Conservation (phyloP, 805 yeast species). For the Kazachstania africana region DNA sequence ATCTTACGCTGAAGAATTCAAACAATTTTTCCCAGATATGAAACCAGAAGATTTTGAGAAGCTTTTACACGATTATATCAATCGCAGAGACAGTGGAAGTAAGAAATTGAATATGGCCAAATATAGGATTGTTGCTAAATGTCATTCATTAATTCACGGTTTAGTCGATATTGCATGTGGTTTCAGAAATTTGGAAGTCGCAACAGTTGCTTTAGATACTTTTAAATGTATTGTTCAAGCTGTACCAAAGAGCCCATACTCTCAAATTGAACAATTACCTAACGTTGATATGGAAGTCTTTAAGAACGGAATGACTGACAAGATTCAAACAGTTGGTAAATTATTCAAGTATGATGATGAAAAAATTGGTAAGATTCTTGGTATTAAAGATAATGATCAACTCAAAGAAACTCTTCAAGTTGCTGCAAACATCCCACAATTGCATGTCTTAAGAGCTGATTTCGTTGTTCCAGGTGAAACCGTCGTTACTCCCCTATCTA, state of each 20-base stretch:
- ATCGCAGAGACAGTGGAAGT: slow-evolving; percentile 32
- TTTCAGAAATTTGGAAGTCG: slow-evolving; percentile 62
- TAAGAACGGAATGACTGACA: slow-evolving; percentile 13
- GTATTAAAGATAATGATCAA: slow-evolving; percentile 35
- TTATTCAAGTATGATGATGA: slow-evolving; percentile 47
- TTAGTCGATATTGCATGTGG: slow-evolving; percentile 71
- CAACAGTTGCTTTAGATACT: slow-evolving; percentile 49
- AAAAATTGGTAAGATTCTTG: slow-evolving; percentile 44
- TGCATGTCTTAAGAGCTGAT: slow-evolving; percentile 56
- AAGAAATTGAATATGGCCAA: slow-evolving; percentile 30
- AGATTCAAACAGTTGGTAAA: slow-evolving; percentile 54
- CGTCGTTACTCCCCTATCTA: slow-evolving; percentile 55
- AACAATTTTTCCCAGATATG: slow-evolving; percentile 30
- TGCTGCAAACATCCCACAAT: slow-evolving; percentile 55
- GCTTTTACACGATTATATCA: slow-evolving; percentile 46
- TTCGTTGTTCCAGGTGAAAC: slow-evolving; percentile 84
- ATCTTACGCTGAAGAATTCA: slow-evolving; percentile 56
- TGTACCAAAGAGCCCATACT: slow-evolving; percentile 40
- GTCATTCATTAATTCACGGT: slow-evolving; percentile 56
- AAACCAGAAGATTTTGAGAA: slow-evolving; percentile 37
- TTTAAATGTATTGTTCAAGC: slow-evolving; percentile 70
- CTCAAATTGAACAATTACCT: slow-evolving; percentile 74
- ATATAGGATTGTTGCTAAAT: slow-evolving; percentile 45
- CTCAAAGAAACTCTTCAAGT: slow-evolving; percentile 39
- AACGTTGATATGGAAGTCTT: slow-evolving; percentile 43